A percentile compares a stretch with the other conserved stretches of the same genome.
Conservation (phyloP, 2,329 filamentous ascomycete species). For the Neoarthrinium moseri region DNA sequence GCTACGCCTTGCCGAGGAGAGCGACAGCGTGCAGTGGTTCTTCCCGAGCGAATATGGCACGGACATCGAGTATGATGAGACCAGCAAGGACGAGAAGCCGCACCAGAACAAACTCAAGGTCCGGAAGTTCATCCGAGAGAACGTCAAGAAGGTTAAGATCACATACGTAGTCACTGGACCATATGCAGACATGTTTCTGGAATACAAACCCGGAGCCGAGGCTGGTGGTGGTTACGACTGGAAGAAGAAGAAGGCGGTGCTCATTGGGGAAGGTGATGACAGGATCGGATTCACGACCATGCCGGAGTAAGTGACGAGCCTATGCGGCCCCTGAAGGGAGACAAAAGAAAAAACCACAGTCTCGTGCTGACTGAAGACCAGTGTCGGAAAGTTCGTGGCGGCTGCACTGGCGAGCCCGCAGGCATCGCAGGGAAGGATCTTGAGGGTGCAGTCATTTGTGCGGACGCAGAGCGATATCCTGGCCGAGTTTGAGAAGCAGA, state of each 20-base stretch:
- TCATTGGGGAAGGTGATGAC: slow-evolving; percentile 62
- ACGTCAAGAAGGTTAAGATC: slow-evolving; percentile 45
- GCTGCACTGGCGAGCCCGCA: slow-evolving; percentile 58
- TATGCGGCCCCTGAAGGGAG: too few species aligned
- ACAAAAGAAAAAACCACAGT: too few species aligned
- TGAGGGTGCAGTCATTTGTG: slow-evolving; percentile 72
- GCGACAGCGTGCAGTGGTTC: slow-evolving; percentile 51
- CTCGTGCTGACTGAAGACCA: slow-evolving; percentile 23
- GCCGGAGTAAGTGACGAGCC: slow-evolving; percentile 58
- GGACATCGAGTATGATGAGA: slow-evolving; percentile 53
- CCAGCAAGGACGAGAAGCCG: slow-evolving; percentile 54
- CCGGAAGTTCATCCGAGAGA: slow-evolving; percentile 48
- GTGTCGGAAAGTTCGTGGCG: slow-evolving; percentile 65
- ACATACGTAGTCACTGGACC: slow-evolving; percentile 64
- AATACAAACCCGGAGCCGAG: slow-evolving; percentile 32
- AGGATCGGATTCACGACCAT: slow-evolving; percentile 69
- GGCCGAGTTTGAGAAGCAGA: slow-evolving; percentile 68
- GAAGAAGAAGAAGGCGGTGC: slow-evolving; percentile 51
- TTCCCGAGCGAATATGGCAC: slow-evolving; percentile 60
- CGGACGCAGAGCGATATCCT: slow-evolving; percentile 62
- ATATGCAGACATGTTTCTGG: slow-evolving; percentile 55
- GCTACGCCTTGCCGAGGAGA: slow-evolving; percentile 50
- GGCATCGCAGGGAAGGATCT: slow-evolving; percentile 49
- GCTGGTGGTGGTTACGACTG: slow-evolving; percentile 59
- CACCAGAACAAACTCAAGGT: slow-evolving; percentile 64